phyloP scores from a whole-genome alignment of 345 rosid genomes.

The Corchorus olitorius region DNA sequence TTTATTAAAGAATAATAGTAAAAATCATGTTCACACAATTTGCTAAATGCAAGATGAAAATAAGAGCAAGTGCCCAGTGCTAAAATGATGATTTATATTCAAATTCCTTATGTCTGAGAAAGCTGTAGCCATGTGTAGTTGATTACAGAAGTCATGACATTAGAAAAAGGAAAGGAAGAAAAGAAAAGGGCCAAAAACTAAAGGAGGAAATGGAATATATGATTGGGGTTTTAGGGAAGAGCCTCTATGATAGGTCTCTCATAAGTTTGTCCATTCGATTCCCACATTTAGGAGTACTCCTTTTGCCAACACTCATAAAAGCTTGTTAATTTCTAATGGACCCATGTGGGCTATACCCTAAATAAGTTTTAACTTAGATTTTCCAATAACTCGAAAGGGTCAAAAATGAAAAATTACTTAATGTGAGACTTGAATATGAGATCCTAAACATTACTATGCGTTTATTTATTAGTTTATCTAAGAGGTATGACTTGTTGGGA shows the following conservation, averaged over 20 bases:
- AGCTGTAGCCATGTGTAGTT: slow-evolving; percentile 8
- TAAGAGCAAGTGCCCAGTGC: neutral
- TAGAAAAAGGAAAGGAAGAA: no score
- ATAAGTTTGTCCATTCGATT: slow-evolving; percentile 10
- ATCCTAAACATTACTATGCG: no score
- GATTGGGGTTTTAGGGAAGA: neutral
- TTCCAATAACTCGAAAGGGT: neutral
- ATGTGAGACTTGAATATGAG: no score
- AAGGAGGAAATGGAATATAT: neutral
- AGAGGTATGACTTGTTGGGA: no score
- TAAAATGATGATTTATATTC: neutral
- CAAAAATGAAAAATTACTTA: neutral
- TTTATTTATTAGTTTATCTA: no score
- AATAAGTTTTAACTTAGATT: neutral
- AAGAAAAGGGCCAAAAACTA: neutral
- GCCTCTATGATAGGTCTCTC: slow-evolving; percentile 3
- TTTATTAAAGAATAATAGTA: no score
- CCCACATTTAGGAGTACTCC: neutral
- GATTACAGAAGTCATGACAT: neutral
- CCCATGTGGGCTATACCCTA: neutral
- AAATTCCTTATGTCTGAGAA: neutral
- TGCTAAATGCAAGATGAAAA: neutral
- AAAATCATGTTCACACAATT: neutral
- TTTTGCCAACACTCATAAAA: neutral
- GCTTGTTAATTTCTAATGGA: slow-evolving; percentile 5